Conservation (phyloP, 352 stramenopile species). For the Peronospora tabacina region DNA sequence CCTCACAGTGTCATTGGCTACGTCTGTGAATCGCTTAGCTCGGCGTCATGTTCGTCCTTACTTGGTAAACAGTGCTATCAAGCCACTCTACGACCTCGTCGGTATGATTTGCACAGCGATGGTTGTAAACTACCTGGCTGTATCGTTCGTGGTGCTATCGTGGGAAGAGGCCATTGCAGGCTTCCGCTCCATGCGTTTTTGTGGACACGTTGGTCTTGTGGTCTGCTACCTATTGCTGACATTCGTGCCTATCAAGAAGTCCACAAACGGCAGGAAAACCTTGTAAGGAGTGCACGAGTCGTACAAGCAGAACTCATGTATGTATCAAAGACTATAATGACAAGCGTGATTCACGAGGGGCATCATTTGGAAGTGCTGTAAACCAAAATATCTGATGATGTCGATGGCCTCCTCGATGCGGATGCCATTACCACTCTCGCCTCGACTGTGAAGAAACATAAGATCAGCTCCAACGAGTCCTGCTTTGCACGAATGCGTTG, state of each 20-base stretch:
- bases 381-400: not conserved
- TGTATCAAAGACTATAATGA: constrained; percentile 14
- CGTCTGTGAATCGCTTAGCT: constrained; percentile 57
- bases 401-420: no score
- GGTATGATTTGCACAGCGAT: constrained; percentile 48
- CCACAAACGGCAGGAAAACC: constrained; percentile 22
- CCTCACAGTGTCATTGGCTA: constrained; percentile 50
- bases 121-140: constrained; percentile 64
- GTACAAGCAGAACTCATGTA: constrained; percentile 4
- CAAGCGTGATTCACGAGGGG: constrained; percentile 8
- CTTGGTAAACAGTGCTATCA: constrained; percentile 34
- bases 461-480: no score
- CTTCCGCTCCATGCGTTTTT: constrained; percentile 53
- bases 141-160: constrained; percentile 66
- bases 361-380: constrained; percentile 15
- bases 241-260: constrained; percentile 36
- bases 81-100: constrained; percentile 53
- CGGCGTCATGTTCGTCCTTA: constrained; percentile 45
- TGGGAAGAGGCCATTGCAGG: constrained; percentile 43
- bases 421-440: no score
- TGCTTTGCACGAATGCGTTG: no score
- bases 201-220: constrained; percentile 43
- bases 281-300: constrained; percentile 13
- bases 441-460: no score
- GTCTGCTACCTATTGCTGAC: constrained; percentile 35